These are phyloP conservation scores for Striga hermonthica DNA, from an alignment of 305 asterid genomes.

Conservation along the genomic window DNA sequence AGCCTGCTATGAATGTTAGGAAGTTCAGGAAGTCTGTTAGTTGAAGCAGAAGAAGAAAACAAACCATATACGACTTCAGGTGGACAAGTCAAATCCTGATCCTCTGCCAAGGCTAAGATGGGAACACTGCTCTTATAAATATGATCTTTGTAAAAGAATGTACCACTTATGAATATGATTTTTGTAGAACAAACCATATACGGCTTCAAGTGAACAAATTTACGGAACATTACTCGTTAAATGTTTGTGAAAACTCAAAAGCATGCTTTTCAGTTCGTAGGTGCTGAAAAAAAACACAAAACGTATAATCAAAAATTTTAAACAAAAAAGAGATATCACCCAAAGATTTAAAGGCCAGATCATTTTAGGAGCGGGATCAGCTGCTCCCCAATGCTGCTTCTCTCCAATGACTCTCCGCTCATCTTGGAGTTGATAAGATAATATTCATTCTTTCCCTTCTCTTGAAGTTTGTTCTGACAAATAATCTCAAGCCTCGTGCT, in stretches of 20 bases:
- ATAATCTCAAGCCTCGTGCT: conserved; percentile 51
- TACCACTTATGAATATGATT: conserved; percentile 67
- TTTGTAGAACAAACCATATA: too few relatives aligned
- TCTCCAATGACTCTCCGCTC: too few relatives aligned
- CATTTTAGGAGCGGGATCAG: too few relatives aligned
- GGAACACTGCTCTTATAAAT: conserved; percentile 60
- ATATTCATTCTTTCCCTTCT: conserved; percentile 28
- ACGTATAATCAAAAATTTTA: too few relatives aligned
- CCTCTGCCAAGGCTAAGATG: conserved; percentile 85
- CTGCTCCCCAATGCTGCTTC: too few relatives aligned
- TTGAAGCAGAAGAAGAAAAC: conserved; percentile 28
- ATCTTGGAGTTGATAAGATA: too few relatives aligned
- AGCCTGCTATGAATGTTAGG: not conserved
- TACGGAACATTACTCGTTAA: not conserved
- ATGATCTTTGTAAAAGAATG: conserved; percentile 72
- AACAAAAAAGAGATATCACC: too few relatives aligned
- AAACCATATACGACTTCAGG: conserved; percentile 85
- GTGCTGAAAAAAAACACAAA: not conserved
- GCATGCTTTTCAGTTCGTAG: not conserved
- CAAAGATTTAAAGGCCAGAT: too few relatives aligned
- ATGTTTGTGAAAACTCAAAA: not conserved
- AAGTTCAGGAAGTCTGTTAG: not conserved
- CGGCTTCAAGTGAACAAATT: too few relatives aligned
- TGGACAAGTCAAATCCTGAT: conserved; percentile 89
- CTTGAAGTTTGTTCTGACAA: conserved; percentile 68